These are phyloP conservation scores for Geranomyces variabilis DNA, from an alignment of 192 early-diverging fungal species.

Conservation along the genomic window DNA sequence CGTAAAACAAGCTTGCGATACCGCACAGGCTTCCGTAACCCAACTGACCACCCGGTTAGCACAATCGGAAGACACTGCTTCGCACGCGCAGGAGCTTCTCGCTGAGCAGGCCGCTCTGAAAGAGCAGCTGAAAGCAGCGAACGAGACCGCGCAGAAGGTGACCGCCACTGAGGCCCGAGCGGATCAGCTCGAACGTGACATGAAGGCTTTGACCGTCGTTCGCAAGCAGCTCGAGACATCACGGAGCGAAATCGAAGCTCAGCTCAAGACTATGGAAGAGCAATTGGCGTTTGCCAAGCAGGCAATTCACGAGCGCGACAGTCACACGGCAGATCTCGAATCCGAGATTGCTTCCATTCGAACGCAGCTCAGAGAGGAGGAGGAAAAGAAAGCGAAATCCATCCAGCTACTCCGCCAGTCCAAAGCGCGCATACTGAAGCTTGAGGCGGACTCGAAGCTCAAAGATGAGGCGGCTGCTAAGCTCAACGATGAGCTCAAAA, in stretches of 20 bases:
- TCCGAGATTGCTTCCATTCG: constrained; percentile 12
- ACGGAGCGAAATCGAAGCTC: constrained; percentile 17
- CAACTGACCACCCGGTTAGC: background rate
- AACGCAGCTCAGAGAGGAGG: constrained; percentile 47
- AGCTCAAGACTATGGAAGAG: constrained; percentile 34
- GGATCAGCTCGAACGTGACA: constrained; percentile 26
- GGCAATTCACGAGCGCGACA: constrained; percentile 35
- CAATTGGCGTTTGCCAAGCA: constrained; percentile 41
- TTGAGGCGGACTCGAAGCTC: constrained; percentile 48
- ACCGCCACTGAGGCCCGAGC: background rate
- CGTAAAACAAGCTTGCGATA: background rate
- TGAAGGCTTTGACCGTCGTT: constrained; percentile 15
- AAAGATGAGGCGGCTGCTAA: constrained; percentile 40
- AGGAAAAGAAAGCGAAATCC: constrained; percentile 62
- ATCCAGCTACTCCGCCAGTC: constrained; percentile 60
- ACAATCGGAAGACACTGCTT: background rate
- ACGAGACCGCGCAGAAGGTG: background rate
- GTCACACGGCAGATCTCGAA: constrained; percentile 2
- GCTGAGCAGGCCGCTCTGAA: background rate
- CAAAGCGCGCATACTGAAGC: constrained; percentile 56
- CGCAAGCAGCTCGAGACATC: constrained; percentile 16
- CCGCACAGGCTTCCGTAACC: background rate
- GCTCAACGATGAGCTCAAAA: constrained; percentile 33
- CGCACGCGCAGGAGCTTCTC: constrained; percentile 4
- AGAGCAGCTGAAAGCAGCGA: constrained; percentile 4